Evolutionary conservation across 2,329 filamentous ascomycete genomes (phyloP).

Genomic region (Whalleya microplaca): DNA sequence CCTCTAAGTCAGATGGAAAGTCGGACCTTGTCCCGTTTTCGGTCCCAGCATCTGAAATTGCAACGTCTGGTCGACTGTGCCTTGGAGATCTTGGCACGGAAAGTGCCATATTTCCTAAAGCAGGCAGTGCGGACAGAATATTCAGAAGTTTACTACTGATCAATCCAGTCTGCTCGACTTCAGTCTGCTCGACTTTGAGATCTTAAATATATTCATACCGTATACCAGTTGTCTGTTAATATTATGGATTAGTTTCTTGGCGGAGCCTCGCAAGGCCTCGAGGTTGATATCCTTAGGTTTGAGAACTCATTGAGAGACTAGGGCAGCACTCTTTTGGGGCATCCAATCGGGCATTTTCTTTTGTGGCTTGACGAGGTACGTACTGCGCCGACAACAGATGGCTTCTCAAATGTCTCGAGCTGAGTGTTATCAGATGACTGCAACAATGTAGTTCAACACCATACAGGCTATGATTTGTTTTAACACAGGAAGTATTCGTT

Average conservation of each 20-base stretch:
- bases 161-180: constrained; percentile 12
- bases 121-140: constrained; percentile 14
- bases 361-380: not conserved
- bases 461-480: no score
- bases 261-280: constrained; percentile 10
- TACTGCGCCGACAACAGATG: not conserved
- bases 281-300: no score
- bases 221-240: constrained; percentile 7
- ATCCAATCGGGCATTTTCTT: not conserved
- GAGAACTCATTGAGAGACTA: not conserved
- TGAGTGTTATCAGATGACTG: not conserved
- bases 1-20: constrained; percentile 18
- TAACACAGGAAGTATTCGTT: not conserved
- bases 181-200: constrained; percentile 9
- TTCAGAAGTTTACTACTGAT: constrained; percentile 18
- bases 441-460: not conserved
- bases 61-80: constrained; percentile 20
- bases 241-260: constrained; percentile 8
- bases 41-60: constrained; percentile 24
- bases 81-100: constrained; percentile 28
- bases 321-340: not conserved
- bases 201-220: constrained; percentile 4
- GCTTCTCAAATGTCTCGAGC: not conserved
- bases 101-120: constrained; percentile 19
- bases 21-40: constrained; percentile 31